phyloP scores from a whole-genome alignment of 495 filamentous ascomycete species.

The Schizothecium vesticola region DNA sequence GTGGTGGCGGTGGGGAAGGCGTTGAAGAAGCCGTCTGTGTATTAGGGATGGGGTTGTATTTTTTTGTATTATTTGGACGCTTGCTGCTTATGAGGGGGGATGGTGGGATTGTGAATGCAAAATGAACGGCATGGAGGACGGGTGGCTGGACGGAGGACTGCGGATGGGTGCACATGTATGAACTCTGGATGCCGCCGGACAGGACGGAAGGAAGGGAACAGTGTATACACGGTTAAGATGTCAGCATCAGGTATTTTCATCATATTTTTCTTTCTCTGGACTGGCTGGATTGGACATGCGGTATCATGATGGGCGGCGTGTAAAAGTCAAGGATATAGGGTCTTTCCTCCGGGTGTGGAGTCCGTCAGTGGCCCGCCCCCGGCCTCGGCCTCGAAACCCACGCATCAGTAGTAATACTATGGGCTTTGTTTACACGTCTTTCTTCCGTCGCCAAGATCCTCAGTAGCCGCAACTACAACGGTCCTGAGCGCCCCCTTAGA shows the following conservation, averaged over 20 bases:
- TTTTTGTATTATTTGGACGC: slow-evolving; percentile 1
- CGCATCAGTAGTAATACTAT: too few species aligned
- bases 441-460: too few species aligned
- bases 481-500: too few species aligned
- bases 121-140: not conserved
- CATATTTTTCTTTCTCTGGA: slow-evolving; percentile 4
- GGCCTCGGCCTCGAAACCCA: too few species aligned
- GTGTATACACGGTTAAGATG: not conserved
- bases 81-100: not conserved
- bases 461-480: too few species aligned
- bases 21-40: slow-evolving; percentile 10
- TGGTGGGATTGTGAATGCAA: not conserved
- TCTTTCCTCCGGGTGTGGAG: too few species aligned
- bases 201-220: not conserved
- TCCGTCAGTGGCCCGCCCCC: too few species aligned
- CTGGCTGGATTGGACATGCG: not conserved
- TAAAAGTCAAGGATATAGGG: too few species aligned
- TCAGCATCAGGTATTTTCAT: not conserved
- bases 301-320: not conserved
- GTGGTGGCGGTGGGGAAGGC: slow-evolving; percentile 21
- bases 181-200: not conserved
- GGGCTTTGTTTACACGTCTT: too few species aligned
- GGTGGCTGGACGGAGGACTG: too few species aligned
- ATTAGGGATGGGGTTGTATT: not conserved
- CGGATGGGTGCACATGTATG: not conserved